Evolutionary conservation across 1,284 basidiomycete species (phyloP).

Genomic region (Moniliophthora roreri): DNA sequence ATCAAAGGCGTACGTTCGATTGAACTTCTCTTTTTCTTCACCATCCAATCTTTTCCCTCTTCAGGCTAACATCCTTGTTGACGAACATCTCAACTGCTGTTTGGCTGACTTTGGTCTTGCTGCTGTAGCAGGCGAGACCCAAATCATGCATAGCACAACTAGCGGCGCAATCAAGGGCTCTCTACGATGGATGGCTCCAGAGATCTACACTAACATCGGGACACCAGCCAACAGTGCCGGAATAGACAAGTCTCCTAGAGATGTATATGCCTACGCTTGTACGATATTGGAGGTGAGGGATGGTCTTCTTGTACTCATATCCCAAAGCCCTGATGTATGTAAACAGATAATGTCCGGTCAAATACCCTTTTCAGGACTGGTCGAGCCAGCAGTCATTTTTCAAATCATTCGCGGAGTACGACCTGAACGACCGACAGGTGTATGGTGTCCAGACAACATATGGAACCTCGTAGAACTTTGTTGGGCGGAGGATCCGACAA

Average conservation of each 20-base stretch:
- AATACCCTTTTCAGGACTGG: neutral
- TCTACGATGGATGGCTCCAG: slow-evolving; percentile 4
- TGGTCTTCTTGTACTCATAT: neutral
- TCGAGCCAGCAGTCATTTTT: neutral
- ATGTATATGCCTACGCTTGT: slow-evolving; percentile 3
- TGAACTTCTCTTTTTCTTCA: neutral
- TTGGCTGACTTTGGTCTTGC: slow-evolving; percentile 1
- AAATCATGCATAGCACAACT: neutral
- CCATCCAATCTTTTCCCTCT: neutral
- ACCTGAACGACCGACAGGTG: neutral
- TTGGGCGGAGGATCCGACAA: slow-evolving; percentile 1
- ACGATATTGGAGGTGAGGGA: neutral
- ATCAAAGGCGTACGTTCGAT: neutral
- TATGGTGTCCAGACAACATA: neutral
- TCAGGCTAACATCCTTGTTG: slow-evolving; percentile 1
- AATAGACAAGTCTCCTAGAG: neutral
- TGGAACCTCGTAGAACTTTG: neutral
- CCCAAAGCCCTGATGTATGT: too few relatives aligned
- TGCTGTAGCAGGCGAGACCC: neutral
- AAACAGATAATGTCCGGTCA: neutral
- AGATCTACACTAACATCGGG: neutral
- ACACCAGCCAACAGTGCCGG: too few relatives aligned
- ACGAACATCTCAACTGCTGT: neutral
- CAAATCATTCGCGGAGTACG: neutral
- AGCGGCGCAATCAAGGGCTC: neutral